Evolutionary conservation across 192 early-diverging fungal genomes (phyloP), one percentile per base, ranked within the genome.

Genomic region (Coemansia sp.): DNA sequence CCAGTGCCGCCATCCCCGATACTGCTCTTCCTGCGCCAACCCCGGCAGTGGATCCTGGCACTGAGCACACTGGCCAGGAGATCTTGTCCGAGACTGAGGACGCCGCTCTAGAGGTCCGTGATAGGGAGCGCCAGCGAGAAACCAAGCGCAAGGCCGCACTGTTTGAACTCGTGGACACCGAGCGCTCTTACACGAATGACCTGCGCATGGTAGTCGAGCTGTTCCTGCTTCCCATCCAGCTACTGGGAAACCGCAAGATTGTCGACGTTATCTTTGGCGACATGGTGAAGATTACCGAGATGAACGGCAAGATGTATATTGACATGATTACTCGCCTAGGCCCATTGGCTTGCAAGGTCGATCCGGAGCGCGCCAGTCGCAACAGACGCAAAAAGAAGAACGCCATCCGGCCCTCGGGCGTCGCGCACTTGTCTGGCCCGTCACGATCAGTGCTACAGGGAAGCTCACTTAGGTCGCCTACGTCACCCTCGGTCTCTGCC

Each of bases 241-340:
- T 67, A 2, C 53, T 78, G 58, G 75, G 75, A 33, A 78, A 72
- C 55, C 75, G 75, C 58, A 68, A 68, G 56, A 72, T 78, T 21
- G 75, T 78, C 37, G 75, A 78, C 32, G 75, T 72, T 9, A 72
- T 78, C 50, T 78, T 78, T 78, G 75, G 75, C 54, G 75, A 78
- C 40, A 60, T 78, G 68, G 75, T 78, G 44, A 78, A 78, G 54
- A 72, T 78, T 37, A 72, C 75, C 12, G 75, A 78, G 57, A 78
- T 78, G 75, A 78, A 78, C 21, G 68, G 69, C 61, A 67, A 72
- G 33, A 78, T 78, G 75, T 78, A 78, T 62, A 53, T 59, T 26
- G 75, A 78, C 48, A 78, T 78, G 75, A 63, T 72, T 18, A 65
- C 52, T 19, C 64, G 75, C 11, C 62, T 78, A 8, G 75, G 75